Evolutionary conservation across 768 basidiomycete species (phyloP).

Genomic region (Russula ochroleuca): DNA sequence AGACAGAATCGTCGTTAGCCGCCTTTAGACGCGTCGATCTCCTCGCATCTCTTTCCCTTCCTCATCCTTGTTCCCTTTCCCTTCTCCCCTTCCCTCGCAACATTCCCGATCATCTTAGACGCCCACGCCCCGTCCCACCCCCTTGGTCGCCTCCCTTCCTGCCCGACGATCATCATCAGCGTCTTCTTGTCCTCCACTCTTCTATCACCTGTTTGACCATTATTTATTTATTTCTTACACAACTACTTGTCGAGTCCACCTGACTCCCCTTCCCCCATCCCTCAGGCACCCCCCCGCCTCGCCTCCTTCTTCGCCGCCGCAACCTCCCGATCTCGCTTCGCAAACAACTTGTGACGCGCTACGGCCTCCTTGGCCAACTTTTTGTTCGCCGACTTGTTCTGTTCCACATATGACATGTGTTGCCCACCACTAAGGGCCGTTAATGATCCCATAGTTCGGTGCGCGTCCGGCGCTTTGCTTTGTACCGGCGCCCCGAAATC

Average conservation of each 20-base stretch:
- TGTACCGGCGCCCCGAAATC: constrained; percentile 64
- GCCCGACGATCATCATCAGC: constrained; percentile 10
- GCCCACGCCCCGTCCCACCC: constrained; percentile 14
- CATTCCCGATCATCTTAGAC: constrained; percentile 19
- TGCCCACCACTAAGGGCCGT: constrained; percentile 83
- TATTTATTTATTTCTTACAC: not conserved
- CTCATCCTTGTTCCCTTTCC: not conserved
- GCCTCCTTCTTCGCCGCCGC: constrained; percentile 48
- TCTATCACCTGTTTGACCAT: not conserved
- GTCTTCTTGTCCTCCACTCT: not conserved
- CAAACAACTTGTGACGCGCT: constrained; percentile 71
- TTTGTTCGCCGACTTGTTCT: constrained; percentile 89
- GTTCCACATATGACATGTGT: constrained; percentile 90
- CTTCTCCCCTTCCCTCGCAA: not conserved
- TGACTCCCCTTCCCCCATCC: not conserved
- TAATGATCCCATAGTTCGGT: constrained; percentile 77
- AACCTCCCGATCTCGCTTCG: constrained; percentile 76
- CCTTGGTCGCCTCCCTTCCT: constrained; percentile 9
- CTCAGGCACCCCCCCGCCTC: constrained; percentile 23
- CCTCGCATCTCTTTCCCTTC: not conserved
- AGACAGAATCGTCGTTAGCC: constrained; percentile 27
- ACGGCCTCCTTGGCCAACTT: constrained; percentile 52
- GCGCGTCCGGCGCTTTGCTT: constrained; percentile 57
- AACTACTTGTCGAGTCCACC: constrained; percentile 1
- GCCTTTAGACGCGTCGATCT: constrained; percentile 34